These are phyloP conservation scores for Chytriomyces confervae DNA, from an alignment of 192 early-diverging fungal species.

Conservation along the genomic window DNA sequence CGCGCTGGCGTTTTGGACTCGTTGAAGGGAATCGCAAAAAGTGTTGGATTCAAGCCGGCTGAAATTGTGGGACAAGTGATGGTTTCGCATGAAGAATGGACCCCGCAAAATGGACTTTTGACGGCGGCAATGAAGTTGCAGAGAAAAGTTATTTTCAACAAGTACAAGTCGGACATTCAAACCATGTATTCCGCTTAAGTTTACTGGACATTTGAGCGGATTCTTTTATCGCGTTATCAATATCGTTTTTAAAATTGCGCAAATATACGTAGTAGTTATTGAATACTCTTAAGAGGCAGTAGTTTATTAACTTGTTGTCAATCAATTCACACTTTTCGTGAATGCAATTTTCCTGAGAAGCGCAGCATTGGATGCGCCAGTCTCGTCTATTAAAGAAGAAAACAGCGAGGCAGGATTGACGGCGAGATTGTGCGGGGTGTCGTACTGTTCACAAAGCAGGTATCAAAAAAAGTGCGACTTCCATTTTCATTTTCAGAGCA, in stretches of 20 bases:
- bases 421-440: neutral
- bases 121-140: slow-evolving; percentile 94
- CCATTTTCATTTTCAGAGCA: neutral
- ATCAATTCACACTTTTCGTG: neutral
- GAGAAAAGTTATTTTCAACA: slow-evolving; percentile 74
- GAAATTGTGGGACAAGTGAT: slow-evolving; percentile 75
- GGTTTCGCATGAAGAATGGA: slow-evolving; percentile 85
- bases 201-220: neutral
- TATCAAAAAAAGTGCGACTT: neutral
- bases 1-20: slow-evolving; percentile 56
- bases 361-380: slow-evolving; percentile 64
- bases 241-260: too few relatives aligned
- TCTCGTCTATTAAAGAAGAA: slow-evolving; percentile 66
- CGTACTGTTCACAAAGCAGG: neutral
- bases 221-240: too few relatives aligned
- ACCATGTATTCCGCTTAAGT: slow-evolving; percentile 49
- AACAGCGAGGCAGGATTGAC: slow-evolving; percentile 39
- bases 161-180: slow-evolving; percentile 67
- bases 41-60: slow-evolving; percentile 68
- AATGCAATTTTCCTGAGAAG: slow-evolving; percentile 57
- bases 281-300: too few relatives aligned
- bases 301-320: too few relatives aligned
- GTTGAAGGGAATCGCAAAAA: slow-evolving; percentile 66
- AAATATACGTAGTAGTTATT: too few relatives aligned
- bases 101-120: slow-evolving; percentile 79